Evolutionary conservation across 257 asterid species (phyloP), one percentile per base, ranked within the genome.

Genomic region (Fraxinus anomala): DNA sequence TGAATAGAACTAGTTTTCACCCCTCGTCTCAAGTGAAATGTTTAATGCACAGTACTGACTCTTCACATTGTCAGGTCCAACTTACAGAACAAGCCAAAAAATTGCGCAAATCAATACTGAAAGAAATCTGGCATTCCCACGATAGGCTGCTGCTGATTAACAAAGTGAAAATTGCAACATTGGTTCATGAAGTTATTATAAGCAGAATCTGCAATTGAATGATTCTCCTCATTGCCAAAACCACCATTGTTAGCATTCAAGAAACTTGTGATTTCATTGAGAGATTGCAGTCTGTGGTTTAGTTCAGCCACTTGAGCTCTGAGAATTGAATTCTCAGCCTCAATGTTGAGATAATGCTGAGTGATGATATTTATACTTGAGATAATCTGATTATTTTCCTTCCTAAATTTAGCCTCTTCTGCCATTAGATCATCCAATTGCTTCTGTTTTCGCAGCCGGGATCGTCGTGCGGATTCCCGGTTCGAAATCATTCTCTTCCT

Each of bases 391-490:
- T 79, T 85, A 49, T 92, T 96, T 73, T 91, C 94, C 26, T 81
- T 83, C 77, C 93, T 86, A 37, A 93, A 85, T 67, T 70, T 81
- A 30, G 86, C 68, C 79, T 83, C 94, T 66, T 90, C 96, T 21
- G 88, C 83, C 90, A 77, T 82, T 82, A 96, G 77, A 40, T 85
- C 97, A 76, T 92, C 97, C 30, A 93, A 82, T 8, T 91, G 98
- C 79, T 91, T 89, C 94, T 90, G 97, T 42, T 96, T 94, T 88
- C 92, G 86, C 85, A 86, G 89, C 84, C 99, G 87, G 73, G 98
- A 93, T 80, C 99, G 84, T 39, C 99, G 83, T 39, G 99, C 99
- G 68, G 99, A 94, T 70, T 96, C 99, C 2, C 99, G 86, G 79
- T 96, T 96, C 13, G 99, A 96, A 31, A 92, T 90, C 98, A 91